phyloP scores from a whole-genome alignment of 352 stramenopile species.

The Phytophthora litchii region DNA sequence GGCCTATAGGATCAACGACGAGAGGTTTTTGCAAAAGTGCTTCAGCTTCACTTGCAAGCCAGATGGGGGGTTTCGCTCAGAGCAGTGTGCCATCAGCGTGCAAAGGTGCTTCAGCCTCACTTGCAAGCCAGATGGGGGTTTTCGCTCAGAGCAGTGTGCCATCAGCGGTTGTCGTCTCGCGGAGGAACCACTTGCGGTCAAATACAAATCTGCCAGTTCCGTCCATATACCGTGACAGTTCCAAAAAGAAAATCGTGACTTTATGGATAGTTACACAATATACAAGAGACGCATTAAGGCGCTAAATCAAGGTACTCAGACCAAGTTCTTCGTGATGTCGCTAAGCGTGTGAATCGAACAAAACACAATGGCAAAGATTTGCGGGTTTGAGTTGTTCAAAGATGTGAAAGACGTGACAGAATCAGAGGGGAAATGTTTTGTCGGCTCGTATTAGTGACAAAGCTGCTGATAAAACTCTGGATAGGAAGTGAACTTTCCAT shows the following conservation, averaged over 20 bases:
- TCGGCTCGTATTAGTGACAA: conserved; percentile 1
- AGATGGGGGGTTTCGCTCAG: neutral
- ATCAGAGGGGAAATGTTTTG: conserved; percentile 1
- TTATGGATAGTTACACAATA: neutral
- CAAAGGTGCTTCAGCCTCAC: neutral
- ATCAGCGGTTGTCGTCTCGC: too few relatives aligned
- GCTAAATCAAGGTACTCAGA: neutral
- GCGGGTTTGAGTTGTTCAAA: neutral
- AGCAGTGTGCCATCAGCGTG: too few relatives aligned
- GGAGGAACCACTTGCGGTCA: neutral
- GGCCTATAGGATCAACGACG: neutral
- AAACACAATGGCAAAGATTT: neutral
- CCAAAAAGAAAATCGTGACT: neutral
- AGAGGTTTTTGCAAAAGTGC: neutral
- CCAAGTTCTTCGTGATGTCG: neutral
- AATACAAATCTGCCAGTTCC: neutral
- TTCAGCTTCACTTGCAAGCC: neutral
- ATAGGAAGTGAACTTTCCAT: neutral
- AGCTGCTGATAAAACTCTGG: neutral
- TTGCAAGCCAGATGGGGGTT: neutral
- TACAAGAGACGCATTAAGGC: neutral
- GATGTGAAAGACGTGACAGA: conserved; percentile 15
- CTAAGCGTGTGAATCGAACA: neutral
- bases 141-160: neutral
- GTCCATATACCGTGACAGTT: neutral